Conservation (phyloP, 805 yeast species). For the Cyberlindnera mrakii region DNA sequence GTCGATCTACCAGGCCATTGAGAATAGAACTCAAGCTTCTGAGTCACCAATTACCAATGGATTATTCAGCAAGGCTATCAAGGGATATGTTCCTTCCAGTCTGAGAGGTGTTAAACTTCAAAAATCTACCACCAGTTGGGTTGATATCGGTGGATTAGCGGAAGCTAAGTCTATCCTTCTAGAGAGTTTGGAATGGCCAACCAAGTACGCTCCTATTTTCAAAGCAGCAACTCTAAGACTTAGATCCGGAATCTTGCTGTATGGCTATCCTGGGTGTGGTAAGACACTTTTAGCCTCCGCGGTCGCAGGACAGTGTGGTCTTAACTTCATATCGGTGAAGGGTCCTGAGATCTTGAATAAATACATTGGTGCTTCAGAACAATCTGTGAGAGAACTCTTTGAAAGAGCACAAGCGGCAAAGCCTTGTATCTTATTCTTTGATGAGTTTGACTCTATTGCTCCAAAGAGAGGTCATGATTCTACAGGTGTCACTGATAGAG, state of each 20-base stretch:
- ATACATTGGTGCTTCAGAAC: constrained; percentile 96
- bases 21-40: constrained; percentile 1
- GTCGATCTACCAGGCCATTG: constrained; percentile 13
- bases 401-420: constrained; percentile 93
- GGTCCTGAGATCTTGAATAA: constrained; percentile 95
- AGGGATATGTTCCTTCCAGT: constrained; percentile 72
- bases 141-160: constrained; percentile 81
- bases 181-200: constrained; percentile 96
- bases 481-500: constrained; percentile 96
- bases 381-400: constrained; percentile 85
- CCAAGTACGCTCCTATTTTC: constrained; percentile 93
- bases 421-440: constrained; percentile 89
- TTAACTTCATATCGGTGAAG: constrained; percentile 87
- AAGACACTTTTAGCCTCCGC: constrained; percentile 91
- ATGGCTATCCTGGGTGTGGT: constrained; percentile 98
- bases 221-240: constrained; percentile 79
- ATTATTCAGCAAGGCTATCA: constrained; percentile 50
- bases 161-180: constrained; percentile 70
- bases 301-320: constrained; percentile 87
- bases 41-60: constrained; percentile 23
- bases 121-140: constrained; percentile 70
- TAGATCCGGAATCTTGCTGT: constrained; percentile 82
- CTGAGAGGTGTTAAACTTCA: constrained; percentile 83
- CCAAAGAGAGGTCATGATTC: constrained; percentile 98
- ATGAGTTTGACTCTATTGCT: constrained; percentile 94